These are phyloP conservation scores for Monosporascus sp. DNA, from an alignment of 2,329 filamentous ascomycete species.

Conservation along the genomic window DNA sequence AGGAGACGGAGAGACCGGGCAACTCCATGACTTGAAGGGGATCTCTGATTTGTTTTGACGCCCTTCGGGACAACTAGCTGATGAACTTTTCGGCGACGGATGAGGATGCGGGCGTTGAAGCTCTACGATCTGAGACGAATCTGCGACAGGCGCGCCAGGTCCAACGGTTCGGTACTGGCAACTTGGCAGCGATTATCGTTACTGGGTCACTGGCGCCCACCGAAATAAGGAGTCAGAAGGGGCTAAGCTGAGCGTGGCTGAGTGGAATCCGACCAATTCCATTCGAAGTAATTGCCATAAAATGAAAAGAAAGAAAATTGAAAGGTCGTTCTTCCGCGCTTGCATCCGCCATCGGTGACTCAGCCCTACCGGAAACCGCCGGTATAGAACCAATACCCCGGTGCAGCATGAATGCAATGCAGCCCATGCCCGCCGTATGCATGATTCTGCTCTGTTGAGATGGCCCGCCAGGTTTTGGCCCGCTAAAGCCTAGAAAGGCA, in stretches of 20 bases:
- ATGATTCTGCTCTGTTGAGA: background rate
- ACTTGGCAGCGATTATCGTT: too few species aligned
- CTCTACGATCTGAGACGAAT: too few species aligned
- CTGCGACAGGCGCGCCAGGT: too few species aligned
- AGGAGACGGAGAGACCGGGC: conserved; percentile 12
- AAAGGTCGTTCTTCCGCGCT: background rate
- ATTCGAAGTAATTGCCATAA: too few species aligned
- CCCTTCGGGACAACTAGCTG: too few species aligned
- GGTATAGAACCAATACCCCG: background rate
- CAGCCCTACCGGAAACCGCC: background rate
- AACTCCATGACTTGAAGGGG: conserved; percentile 15
- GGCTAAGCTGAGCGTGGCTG: too few species aligned
- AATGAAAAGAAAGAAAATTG: background rate
- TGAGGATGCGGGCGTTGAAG: too few species aligned
- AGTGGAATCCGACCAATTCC: too few species aligned
- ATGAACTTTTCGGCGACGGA: too few species aligned
- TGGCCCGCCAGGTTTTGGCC: background rate
- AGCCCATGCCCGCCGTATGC: background rate
- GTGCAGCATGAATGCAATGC: background rate
- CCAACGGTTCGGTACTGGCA: too few species aligned
- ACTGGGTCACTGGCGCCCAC: too few species aligned
- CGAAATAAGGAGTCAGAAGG: too few species aligned
- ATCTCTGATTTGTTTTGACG: background rate
- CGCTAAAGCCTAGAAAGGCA: background rate
- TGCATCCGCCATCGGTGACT: background rate